phyloP scores from a whole-genome alignment of 2,329 filamentous ascomycete species.

The Phaeosphaeria sp. region DNA sequence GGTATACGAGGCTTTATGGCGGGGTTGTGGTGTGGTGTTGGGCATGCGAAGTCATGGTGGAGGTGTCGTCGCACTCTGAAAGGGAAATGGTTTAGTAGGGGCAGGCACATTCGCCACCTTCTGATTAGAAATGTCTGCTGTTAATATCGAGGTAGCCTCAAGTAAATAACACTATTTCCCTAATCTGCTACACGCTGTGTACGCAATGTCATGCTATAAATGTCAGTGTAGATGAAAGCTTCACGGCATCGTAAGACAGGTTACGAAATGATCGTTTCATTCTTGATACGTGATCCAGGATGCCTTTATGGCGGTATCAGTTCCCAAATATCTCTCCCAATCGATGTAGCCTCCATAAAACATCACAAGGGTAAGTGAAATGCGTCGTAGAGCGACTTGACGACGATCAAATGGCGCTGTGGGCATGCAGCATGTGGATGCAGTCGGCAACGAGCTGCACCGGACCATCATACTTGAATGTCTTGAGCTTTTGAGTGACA shows the following conservation, averaged over 20 bases:
- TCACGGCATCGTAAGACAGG: background rate
- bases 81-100: background rate
- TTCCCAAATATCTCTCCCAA: background rate
- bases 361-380: background rate
- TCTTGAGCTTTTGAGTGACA: background rate
- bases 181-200: too few species aligned
- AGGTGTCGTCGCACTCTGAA: background rate
- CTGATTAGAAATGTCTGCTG: background rate
- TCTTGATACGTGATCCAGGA: background rate
- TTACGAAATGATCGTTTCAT: background rate
- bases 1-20: background rate
- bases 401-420: background rate
- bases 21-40: background rate
- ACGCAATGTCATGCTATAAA: background rate
- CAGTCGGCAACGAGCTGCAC: background rate
- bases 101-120: background rate
- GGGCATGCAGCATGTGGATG: background rate
- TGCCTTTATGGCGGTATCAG: conserved; percentile 1
- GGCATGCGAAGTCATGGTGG: background rate
- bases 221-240: background rate
- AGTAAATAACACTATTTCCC: too few species aligned
- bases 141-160: too few species aligned
- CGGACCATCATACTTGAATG: conserved; percentile 2
- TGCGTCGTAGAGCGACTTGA: background rate
- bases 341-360: background rate